Percentiles rank a stretch among this genome's conserved stretches.
These are phyloP conservation scores for Calocera cornea DNA, from an alignment of 768 basidiomycete genomes.

Conservation along the genomic window DNA sequence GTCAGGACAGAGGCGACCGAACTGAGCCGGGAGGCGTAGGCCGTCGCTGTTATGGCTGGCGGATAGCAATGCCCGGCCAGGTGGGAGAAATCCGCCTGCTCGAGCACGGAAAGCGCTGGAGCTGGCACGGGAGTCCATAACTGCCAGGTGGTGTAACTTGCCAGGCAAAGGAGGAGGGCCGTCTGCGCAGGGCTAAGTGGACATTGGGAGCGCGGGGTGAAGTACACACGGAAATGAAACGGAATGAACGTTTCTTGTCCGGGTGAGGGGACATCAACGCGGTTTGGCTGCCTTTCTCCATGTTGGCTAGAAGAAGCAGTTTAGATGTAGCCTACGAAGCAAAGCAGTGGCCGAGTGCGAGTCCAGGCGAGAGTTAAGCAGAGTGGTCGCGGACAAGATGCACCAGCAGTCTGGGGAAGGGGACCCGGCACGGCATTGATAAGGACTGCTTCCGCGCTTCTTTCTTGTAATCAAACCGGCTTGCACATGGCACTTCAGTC, in stretches of 20 bases:
- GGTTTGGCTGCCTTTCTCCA: neutral
- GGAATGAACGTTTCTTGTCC: neutral
- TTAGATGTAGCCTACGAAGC: no score
- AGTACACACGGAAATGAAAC: neutral
- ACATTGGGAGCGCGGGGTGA: neutral
- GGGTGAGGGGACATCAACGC: no score
- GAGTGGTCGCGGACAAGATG: no score
- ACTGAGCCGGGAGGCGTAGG: neutral
- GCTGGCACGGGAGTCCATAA: neutral
- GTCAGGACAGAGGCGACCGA: slow-evolving; percentile 38
- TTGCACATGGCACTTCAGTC: neutral
- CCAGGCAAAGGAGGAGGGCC: neutral
- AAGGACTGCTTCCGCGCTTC: neutral
- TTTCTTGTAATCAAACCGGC: neutral
- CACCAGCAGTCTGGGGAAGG: no score
- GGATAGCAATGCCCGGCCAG: neutral
- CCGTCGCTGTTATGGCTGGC: neutral
- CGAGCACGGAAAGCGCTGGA: neutral
- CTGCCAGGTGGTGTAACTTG: neutral
- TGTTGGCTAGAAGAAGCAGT: neutral
- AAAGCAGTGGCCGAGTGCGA: no score
- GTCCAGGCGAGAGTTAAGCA: no score
- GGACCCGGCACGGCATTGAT: neutral
- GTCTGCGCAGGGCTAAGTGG: neutral
- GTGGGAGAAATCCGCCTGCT: neutral